phyloP scores from a whole-genome alignment of 495 filamentous ascomycete species.

The Lindgomyces ingoldianus region DNA sequence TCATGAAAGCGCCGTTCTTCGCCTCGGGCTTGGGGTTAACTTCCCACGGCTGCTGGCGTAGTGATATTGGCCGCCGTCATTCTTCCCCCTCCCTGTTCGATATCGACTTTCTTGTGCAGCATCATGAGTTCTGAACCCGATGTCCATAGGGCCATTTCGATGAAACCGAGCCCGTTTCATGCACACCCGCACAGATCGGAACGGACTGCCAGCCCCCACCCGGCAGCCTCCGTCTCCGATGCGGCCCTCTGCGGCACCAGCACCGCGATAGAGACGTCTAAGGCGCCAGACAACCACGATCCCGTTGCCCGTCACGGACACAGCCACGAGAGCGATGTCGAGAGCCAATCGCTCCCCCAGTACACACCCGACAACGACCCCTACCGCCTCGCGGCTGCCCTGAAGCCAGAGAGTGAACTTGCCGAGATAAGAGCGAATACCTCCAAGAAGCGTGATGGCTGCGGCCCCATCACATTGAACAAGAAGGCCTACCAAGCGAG shows the following conservation, averaged over 20 bases:
- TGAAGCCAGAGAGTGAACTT: constrained; percentile 80
- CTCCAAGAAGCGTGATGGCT: constrained; percentile 69
- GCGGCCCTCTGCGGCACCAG: constrained; percentile 38
- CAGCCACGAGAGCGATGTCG: constrained; percentile 49
- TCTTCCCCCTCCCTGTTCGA: neutral
- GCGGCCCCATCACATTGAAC: constrained; percentile 49
- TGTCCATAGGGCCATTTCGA: constrained; percentile 44
- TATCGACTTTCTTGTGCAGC: neutral
- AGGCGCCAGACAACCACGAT: constrained; percentile 47
- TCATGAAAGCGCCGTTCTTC: too few species aligned
- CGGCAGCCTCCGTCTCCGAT: constrained; percentile 8
- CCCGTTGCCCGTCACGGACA: constrained; percentile 51
- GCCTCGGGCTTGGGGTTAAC: too few species aligned
- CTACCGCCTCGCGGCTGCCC: constrained; percentile 71
- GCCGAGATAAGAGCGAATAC: constrained; percentile 79
- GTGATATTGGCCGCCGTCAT: neutral
- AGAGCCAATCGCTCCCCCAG: constrained; percentile 61
- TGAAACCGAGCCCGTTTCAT: constrained; percentile 48
- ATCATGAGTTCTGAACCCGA: constrained; percentile 40
- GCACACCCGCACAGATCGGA: constrained; percentile 36
- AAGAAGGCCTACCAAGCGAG: constrained; percentile 51
- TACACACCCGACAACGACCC: constrained; percentile 73
- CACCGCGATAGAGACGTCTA: constrained; percentile 47
- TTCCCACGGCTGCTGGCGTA: neutral
- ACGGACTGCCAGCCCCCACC: constrained; percentile 33